A percentile compares a stretch with the other conserved stretches of the same genome.
Conservation (phyloP, 148 eudicot genomes). For the Pharnaceum exiguum region DNA sequence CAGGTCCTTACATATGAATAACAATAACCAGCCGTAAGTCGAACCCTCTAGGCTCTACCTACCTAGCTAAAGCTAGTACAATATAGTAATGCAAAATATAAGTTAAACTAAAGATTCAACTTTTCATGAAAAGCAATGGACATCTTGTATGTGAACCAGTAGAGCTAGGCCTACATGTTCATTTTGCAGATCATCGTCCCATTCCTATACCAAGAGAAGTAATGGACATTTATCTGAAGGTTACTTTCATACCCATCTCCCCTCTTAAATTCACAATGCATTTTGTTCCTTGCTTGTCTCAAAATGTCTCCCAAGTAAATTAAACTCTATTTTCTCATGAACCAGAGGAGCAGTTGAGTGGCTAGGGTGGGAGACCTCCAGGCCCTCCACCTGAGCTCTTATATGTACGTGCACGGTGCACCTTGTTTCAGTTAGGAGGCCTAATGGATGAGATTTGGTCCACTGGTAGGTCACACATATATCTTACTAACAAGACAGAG, state of each 20-base stretch:
- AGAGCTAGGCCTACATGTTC: neutral
- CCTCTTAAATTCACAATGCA: conserved; percentile 11
- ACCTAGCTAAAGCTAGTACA: no score
- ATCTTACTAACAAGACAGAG: conserved; percentile 17
- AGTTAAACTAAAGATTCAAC: no score
- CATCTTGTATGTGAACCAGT: no score
- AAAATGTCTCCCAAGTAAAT: neutral
- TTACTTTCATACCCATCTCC: conserved; percentile 14
- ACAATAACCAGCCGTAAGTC: no score
- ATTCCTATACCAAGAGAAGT: no score
- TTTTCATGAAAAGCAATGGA: no score
- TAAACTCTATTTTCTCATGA: neutral
- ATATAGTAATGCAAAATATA: no score
- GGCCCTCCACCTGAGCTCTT: neutral
- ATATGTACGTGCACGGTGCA: neutral
- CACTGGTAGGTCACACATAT: conserved; percentile 26
- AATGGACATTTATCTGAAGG: conserved; percentile 14
- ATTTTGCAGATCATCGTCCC: neutral
- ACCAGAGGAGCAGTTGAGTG: conserved; percentile 4
- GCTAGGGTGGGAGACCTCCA: conserved; percentile 14
- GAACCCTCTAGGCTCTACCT: no score
- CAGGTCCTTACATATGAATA: no score
- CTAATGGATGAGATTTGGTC: conserved; percentile 36
- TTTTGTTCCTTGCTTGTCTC: conserved; percentile 11
- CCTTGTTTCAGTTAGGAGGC: neutral